These are phyloP conservation scores for Micromonas commoda DNA, from an alignment of 139 green algal genomes.

Conservation along the genomic window DNA sequence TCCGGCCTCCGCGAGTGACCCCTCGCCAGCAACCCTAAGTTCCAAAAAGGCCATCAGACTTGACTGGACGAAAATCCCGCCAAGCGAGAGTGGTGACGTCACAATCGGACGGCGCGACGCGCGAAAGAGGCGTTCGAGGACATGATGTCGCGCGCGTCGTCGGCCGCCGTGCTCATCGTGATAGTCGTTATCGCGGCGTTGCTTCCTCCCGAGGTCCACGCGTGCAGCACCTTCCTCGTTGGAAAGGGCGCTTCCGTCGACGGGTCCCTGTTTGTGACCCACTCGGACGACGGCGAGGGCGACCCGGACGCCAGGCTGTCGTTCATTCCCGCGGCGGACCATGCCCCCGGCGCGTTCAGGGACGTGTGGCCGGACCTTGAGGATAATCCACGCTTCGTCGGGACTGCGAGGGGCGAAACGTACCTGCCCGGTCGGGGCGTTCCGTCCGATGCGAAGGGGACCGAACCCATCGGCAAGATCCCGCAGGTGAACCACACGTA, in stretches of 20 bases:
- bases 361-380: neutral
- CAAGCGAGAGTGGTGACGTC: too few species aligned
- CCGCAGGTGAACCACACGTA: slow-evolving; percentile 27
- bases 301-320: neutral
- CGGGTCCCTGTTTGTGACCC: neutral
- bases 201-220: neutral
- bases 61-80: too few species aligned
- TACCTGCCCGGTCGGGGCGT: neutral
- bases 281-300: slow-evolving; percentile 13
- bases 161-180: neutral
- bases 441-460: neutral
- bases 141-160: too few species aligned
- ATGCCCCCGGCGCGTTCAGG: neutral
- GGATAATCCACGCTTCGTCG: neutral
- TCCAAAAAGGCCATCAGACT: too few species aligned
- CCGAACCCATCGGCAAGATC: slow-evolving; percentile 20
- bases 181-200: neutral
- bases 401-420: neutral
- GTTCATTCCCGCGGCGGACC: neutral
- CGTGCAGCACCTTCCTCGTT: neutral
- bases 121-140: too few species aligned
- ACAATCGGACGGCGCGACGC: too few species aligned
- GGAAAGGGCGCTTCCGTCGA: neutral
- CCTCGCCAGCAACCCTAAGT: too few species aligned
- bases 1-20: too few species aligned